These are phyloP conservation scores for Furcasterigmium sp. DNA, from an alignment of 2,329 filamentous ascomycete genomes.

Conservation along the genomic window DNA sequence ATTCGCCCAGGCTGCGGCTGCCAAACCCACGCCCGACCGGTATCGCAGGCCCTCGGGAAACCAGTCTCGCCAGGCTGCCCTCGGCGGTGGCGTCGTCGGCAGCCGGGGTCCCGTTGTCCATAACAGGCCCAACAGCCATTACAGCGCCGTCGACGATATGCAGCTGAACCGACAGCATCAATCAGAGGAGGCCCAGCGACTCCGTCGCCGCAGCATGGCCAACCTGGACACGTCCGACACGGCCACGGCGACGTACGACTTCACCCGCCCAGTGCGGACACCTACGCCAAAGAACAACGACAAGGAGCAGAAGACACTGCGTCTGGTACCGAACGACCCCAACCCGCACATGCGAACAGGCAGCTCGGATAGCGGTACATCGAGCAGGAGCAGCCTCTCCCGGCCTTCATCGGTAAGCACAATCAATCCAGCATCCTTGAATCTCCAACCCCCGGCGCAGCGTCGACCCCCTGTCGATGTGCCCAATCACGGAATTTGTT, in stretches of 20 bases:
- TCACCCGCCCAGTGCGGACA: constrained; percentile 12
- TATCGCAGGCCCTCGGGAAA: constrained; percentile 64
- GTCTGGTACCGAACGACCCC: constrained; percentile 23
- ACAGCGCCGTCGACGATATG: constrained; percentile 59
- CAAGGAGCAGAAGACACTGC: constrained; percentile 34
- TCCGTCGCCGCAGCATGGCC: constrained; percentile 79
- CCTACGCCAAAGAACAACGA: constrained; percentile 23
- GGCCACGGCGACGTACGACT: constrained; percentile 30
- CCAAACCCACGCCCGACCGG: constrained; percentile 72
- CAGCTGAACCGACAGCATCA: constrained; percentile 48
- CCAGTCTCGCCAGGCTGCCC: constrained; percentile 16
- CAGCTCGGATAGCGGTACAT: constrained; percentile 61
- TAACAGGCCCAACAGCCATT: constrained; percentile 47
- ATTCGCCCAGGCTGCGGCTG: constrained; percentile 51
- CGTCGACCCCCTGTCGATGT: constrained; percentile 19
- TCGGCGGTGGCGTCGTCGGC: constrained; percentile 13
- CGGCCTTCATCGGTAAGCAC: constrained; percentile 43
- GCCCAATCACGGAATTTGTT: constrained; percentile 36
- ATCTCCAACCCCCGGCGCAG: constrained; percentile 7
- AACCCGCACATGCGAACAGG: constrained; percentile 39
- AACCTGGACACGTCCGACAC: constrained; percentile 48
- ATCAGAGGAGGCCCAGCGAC: constrained; percentile 62
- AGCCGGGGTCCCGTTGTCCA: constrained; percentile 27
- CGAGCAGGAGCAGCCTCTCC: constrained; percentile 53
- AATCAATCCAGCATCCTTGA: constrained; percentile 6